These are phyloP conservation scores for Naematelia aurantialba DNA, from an alignment of 768 basidiomycete species.

Conservation along the genomic window DNA sequence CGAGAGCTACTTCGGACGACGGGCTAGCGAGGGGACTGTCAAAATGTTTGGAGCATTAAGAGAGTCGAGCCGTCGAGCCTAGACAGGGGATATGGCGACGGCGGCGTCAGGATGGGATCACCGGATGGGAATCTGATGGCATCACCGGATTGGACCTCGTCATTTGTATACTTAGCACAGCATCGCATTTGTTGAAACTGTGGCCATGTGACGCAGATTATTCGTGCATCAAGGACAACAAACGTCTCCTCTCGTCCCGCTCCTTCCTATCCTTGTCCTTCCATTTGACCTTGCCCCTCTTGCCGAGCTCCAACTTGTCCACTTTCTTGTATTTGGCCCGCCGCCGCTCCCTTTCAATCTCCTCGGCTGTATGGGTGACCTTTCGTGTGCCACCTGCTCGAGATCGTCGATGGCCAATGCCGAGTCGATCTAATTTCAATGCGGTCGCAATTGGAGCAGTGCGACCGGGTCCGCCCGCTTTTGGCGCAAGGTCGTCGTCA, in stretches of 20 bases:
- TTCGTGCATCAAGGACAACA: slow-evolving; percentile 27
- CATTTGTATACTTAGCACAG: not conserved
- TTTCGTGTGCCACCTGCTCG: slow-evolving; percentile 11
- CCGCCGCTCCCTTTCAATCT: slow-evolving; percentile 30
- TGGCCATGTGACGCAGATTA: no score
- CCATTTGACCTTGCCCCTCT: slow-evolving; percentile 45
- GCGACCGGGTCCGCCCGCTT: slow-evolving; percentile 31
- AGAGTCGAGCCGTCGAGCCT: not conserved
- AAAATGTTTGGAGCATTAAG: slow-evolving; percentile 7
- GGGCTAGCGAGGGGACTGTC: slow-evolving; percentile 22
- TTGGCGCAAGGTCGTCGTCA: not conserved
- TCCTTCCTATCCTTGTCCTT: slow-evolving; percentile 36
- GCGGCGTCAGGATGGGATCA: no score
- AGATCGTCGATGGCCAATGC: slow-evolving; percentile 32
- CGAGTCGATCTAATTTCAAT: slow-evolving; percentile 39
- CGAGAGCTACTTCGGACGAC: slow-evolving; percentile 13
- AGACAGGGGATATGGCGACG: no score
- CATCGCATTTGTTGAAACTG: no score
- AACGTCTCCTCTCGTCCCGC: slow-evolving; percentile 33
- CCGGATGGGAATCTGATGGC: no score
- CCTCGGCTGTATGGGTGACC: slow-evolving; percentile 35
- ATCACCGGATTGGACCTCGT: not conserved
- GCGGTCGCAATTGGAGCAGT: slow-evolving; percentile 41
- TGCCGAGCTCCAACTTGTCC: slow-evolving; percentile 28
- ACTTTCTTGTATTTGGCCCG: slow-evolving; percentile 18